Base-by-base conservation (phyloP, 441 rosid genomes). In the Caryocar brasiliense region DNA sequence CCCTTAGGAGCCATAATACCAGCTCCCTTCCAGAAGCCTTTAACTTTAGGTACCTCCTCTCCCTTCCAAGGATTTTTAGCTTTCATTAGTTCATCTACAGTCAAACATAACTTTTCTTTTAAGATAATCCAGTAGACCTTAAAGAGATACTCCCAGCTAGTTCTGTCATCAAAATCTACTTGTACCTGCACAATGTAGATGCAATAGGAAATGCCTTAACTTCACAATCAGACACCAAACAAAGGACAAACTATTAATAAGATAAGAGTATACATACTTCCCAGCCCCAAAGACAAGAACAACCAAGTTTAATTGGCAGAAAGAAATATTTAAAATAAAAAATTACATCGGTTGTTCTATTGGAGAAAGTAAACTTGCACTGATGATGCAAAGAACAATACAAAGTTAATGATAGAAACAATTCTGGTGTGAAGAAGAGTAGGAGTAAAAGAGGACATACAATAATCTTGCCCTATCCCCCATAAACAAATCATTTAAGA, bases 61-160 rank as follows among this genome's bases (percentile, higher is more conserved):
- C 59, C 63, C 22, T 59, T 54, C 74, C 74, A 75, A 10, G 78
- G 83, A 64, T 68, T 74, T 71, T 66, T 71, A 54, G 80, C 80
- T 47, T 60, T 72, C 8, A 62, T 73, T 56, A 94, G 81, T 66
- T 90, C 96, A 49, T 71, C 81, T 39, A 76, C 35, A 54, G 91
- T 81, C 62, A 94, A 75, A 49, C 73, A 74, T 39, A 83, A 77
- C 56, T 83, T 79, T 53, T 70, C 84, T 78, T 85, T 94, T 56
- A 86, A 61, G 64, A 50, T 72, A 57, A 75, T 61, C 99, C 99
- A 94, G 58, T 94, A 94, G 14, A 83, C 77, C 76, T 94, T 94
- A 65, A 94, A 94, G 40, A 94, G 94, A 80, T 86, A 94, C 76
- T 94, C 99, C 98, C 98, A 94, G 77, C 96, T 94, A 62, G 67